Evolutionary conservation across 2,329 filamentous ascomycete genomes (phyloP).

Genomic region (Diaporthe citri): DNA sequence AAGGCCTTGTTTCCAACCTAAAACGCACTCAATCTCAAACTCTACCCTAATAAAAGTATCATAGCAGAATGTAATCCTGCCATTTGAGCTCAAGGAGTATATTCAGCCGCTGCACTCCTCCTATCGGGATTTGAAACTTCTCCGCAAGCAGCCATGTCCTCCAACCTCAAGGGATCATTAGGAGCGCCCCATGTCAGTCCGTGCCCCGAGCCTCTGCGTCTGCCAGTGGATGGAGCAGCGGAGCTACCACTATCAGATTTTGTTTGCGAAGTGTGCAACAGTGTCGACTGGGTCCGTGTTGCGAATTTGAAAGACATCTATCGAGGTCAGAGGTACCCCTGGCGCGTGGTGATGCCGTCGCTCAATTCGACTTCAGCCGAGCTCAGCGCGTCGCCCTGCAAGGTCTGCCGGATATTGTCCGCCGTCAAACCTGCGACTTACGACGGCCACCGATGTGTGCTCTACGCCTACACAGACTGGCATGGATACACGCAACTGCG

Average conservation of each 20-base stretch:
- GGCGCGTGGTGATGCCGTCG: constrained; percentile 2
- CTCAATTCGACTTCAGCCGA: neutral
- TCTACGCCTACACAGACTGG: neutral
- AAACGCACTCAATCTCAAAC: neutral
- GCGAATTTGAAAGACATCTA: neutral
- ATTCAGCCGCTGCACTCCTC: neutral
- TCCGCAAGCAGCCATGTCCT: neutral
- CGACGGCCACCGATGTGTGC: neutral
- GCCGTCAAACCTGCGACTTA: neutral
- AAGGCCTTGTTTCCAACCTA: neutral
- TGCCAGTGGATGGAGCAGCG: neutral
- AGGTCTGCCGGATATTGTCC: neutral
- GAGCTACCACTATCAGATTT: neutral
- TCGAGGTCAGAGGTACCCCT: neutral
- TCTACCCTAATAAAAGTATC: too few relatives aligned
- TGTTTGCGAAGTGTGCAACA: neutral
- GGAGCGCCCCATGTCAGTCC: neutral
- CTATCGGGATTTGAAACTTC: neutral
- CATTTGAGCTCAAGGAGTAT: neutral
- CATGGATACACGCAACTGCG: constrained; percentile 1
- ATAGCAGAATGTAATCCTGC: too few relatives aligned
- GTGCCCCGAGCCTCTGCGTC: neutral
- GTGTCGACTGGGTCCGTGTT: neutral
- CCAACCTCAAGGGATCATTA: neutral
- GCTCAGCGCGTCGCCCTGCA: neutral